Percentiles rank a stretch among this genome's conserved stretches.
These are phyloP conservation scores for Penicillium sp. DNA, from an alignment of 2,329 filamentous ascomycete genomes.

Conservation along the genomic window DNA sequence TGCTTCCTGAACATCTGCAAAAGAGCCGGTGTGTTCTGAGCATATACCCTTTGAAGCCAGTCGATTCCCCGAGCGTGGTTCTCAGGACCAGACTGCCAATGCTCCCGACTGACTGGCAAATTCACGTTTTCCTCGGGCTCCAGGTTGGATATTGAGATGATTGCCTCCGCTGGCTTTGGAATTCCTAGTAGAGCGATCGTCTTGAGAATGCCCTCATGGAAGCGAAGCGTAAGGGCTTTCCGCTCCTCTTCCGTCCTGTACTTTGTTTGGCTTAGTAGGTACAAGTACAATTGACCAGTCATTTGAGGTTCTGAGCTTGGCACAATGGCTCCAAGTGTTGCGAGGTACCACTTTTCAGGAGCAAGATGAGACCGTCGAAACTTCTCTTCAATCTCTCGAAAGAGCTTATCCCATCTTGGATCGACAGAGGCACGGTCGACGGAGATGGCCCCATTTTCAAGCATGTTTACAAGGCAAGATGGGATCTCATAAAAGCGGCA, in stretches of 20 bases:
- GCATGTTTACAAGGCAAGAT: neutral
- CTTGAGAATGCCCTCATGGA: constrained; percentile 53
- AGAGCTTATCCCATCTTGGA: constrained; percentile 6
- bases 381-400: constrained; percentile 7
- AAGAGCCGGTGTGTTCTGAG: constrained; percentile 36
- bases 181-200: constrained; percentile 50
- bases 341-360: constrained; percentile 16
- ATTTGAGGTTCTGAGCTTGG: constrained; percentile 45
- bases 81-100: constrained; percentile 51
- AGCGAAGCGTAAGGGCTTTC: constrained; percentile 11
- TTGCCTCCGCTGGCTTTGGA: constrained; percentile 53
- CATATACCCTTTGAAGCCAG: constrained; percentile 52
- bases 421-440: constrained; percentile 2
- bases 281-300: constrained; percentile 47
- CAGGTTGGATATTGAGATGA: constrained; percentile 46
- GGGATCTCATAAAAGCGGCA: too few relatives aligned
- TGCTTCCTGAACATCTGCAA: constrained; percentile 13
- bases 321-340: constrained; percentile 34
- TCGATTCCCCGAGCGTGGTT: constrained; percentile 46
- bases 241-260: constrained; percentile 18
- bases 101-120: constrained; percentile 45
- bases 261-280: constrained; percentile 47
- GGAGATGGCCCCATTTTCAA: neutral
- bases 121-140: constrained; percentile 51
- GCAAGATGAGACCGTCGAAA: constrained; percentile 10